Conservation (phyloP, 345 rosid species). For the Mercurialis annua region DNA sequence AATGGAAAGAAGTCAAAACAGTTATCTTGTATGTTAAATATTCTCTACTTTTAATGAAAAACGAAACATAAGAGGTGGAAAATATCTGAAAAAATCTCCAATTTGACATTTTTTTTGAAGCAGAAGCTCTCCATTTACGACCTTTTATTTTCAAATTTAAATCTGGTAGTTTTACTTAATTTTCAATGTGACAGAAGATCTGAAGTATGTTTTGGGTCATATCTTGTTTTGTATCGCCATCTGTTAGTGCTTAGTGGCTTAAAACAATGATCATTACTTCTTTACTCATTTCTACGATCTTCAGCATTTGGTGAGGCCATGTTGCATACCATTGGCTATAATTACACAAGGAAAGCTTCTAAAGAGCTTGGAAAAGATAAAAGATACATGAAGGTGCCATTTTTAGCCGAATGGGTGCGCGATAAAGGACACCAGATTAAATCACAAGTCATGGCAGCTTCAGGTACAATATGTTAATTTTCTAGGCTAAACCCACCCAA, state of each 20-base stretch:
- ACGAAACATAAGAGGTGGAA: no score
- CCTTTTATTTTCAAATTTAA: neutral
- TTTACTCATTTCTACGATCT: neutral
- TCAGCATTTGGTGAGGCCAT: slow-evolving; percentile 97
- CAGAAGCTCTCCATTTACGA: slow-evolving; percentile 1
- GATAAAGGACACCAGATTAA: slow-evolving; percentile 87
- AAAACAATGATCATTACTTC: neutral
- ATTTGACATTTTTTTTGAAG: neutral
- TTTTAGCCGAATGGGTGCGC: slow-evolving; percentile 98
- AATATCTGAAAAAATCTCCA: no score
- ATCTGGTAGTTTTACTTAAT: neutral
- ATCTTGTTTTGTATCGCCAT: neutral
- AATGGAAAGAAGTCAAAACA: no score
- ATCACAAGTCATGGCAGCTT: slow-evolving; percentile 96
- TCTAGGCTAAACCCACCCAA: no score
- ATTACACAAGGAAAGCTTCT: slow-evolving; percentile 86
- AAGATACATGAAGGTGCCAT: slow-evolving; percentile 84
- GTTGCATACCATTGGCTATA: slow-evolving; percentile 91
- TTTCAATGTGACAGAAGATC: neutral
- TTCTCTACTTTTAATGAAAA: no score
- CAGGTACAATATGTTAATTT: slow-evolving; percentile 60
- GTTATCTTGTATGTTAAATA: no score
- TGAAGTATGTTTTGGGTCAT: neutral
- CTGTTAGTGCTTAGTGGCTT: neutral
- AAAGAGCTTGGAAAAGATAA: slow-evolving; percentile 87